These are phyloP conservation scores for Sclerotinia sclerotiorum DNA, from an alignment of 2,329 filamentous ascomycete genomes.

Conservation along the genomic window DNA sequence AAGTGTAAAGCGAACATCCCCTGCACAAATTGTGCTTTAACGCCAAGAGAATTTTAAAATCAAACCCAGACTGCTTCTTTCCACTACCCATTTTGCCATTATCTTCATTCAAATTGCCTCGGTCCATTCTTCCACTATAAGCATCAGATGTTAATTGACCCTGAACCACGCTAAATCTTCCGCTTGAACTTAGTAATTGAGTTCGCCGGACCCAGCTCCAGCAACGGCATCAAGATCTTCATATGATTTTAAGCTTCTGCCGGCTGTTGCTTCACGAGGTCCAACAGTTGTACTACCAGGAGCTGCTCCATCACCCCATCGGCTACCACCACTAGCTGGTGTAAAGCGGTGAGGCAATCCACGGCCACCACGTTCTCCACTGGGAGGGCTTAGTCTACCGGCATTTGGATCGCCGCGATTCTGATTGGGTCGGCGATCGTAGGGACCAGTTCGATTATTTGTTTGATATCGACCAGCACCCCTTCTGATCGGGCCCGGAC, in stretches of 20 bases:
- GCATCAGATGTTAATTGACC: background rate
- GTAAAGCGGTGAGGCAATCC: slow-evolving; percentile 50
- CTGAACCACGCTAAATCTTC: background rate
- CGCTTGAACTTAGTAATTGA: slow-evolving; percentile 70
- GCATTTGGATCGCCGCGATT: slow-evolving; percentile 49
- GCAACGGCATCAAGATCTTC: slow-evolving; percentile 91
- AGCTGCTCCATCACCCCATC: slow-evolving; percentile 68
- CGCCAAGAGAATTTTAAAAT: slow-evolving; percentile 14
- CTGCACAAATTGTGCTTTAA: slow-evolving; percentile 16
- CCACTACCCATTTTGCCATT: slow-evolving; percentile 12
- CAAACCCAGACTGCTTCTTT: slow-evolving; percentile 4
- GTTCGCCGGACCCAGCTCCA: slow-evolving; percentile 71
- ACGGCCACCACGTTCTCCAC: slow-evolving; percentile 37
- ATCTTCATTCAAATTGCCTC: background rate
- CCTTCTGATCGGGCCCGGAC: slow-evolving; percentile 66
- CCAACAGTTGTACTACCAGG: slow-evolving; percentile 76
- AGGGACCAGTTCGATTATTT: slow-evolving; percentile 65
- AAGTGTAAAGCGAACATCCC: background rate
- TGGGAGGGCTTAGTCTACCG: slow-evolving; percentile 49
- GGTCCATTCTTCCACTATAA: background rate
- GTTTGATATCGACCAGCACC: slow-evolving; percentile 63
- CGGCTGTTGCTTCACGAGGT: slow-evolving; percentile 87
- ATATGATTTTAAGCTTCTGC: slow-evolving; percentile 91
- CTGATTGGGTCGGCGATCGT: slow-evolving; percentile 63
- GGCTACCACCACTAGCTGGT: slow-evolving; percentile 50